Evolutionary conservation across 2,329 filamentous ascomycete species (phyloP), one percentile per base, ranked within the genome.

Genomic region (Aspergillus felis): DNA sequence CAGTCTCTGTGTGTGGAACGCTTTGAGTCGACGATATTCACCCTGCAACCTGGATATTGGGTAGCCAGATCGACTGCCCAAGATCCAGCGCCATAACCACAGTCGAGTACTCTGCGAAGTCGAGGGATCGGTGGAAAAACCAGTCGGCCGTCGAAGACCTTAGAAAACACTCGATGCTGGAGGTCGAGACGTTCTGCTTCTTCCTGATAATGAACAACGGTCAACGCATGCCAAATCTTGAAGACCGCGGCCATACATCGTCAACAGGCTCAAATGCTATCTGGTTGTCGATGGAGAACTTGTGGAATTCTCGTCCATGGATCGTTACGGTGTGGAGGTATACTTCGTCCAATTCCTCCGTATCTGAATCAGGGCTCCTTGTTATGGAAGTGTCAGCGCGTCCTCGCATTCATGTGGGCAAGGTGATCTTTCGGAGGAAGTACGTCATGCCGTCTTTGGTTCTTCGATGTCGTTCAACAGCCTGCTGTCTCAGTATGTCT

Each of bases 11-110:
- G 9, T 24, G 49, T 35, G 32, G 48, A 50, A 51, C 68, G n/a
- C 3, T 2, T 17, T n/a, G 10, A n/a, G 7, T 20, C 42, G 10
- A 29, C 24, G 22, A 25, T 38, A 51, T 78, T 66, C 68, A 89
- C 88, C 78, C 90, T 82, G 68, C 85, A 87, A 59, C 79, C 74
- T 51, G 87, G 87, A 73, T 87, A 78, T 60, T 82, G 77, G 66
- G 84, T 81, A 50, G 88, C 88, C 53, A 89, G 85, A 25, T 88
- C 86, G 35, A 84, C 75, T 24, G 88, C 87, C 89, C 89, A 92
- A 50, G 84, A 79, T 44, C 81, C 88, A n/a, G 85, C 81, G 44
- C 89, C 89, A 71, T 85, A 89, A 0, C 89, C 89, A 64, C 87
- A 91, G 57, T 92, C 89, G 28, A 92, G 78, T 46, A 91, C 81